Base-by-base conservation (phyloP, 768 basidiomycete species). In the Pleurotus sapidus region DNA sequence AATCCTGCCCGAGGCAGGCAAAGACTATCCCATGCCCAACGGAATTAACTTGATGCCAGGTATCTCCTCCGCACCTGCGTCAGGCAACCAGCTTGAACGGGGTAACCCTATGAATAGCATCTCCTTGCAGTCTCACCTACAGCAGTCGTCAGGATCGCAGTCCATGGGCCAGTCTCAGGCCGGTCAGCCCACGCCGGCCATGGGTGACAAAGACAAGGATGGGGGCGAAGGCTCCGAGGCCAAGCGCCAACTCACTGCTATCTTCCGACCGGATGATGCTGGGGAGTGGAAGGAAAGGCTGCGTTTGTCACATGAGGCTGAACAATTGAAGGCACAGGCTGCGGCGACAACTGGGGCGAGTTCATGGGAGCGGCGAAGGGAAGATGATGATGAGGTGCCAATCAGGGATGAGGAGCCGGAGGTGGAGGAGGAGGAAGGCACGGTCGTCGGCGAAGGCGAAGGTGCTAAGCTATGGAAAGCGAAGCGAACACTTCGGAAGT, bases 401-500 rank as follows among this genome's bases (percentile, higher is more conserved):
- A 18, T 54, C 9, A 86, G 86, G 65, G 89, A 93, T 18, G 88
- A 91, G 23, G 87, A 90, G 25, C 80, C 80, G 24, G 81, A 84
- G 37, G 77, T 83, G 51, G 85, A 87, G 34, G 82, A 86, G 7
- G 85, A 89, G 50, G 86, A 89, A 39, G 75, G 80, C 30, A 79
- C 79, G 56, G 78, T 85, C n/a, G 78, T 84, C 23, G 78, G 84
- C 37, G 88, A 89, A 39, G 83, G 84, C 14, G 87, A 90, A 65
- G 81, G 81, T 40, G 76, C 77, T 50, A 90, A 92, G 70, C 73
- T 86, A 42, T 97, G 95, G 95, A 89, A 87, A 70, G 79, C 89
- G 27, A 91, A 89, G 71, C 81, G 90, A 71, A 95, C 90, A 45
- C 74, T 98, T 65, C 82, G 93, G 78, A 94, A 93, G 91, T 95